Conservation (phyloP, 495 filamentous ascomycete species). For the Hypoxylon trugodes region DNA sequence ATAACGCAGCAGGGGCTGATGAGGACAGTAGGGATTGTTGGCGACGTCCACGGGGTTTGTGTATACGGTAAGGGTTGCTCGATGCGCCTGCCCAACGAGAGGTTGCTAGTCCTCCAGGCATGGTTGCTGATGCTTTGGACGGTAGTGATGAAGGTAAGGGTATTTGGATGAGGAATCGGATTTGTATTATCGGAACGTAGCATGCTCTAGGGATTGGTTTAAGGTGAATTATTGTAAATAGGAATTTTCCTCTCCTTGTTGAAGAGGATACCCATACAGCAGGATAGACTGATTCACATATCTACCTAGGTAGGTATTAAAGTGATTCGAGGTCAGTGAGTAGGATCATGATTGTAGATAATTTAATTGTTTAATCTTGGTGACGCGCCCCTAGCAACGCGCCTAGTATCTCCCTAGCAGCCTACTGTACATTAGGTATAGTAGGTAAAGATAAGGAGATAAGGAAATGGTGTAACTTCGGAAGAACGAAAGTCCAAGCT, state of each 20-base stretch:
- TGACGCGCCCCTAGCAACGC: too few relatives aligned
- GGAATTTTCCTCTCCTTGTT: not conserved
- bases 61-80: not conserved
- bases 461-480: too few relatives aligned
- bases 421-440: too few relatives aligned
- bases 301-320: not conserved
- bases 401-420: too few relatives aligned
- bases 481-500: too few relatives aligned
- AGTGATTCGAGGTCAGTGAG: too few relatives aligned
- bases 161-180: not conserved
- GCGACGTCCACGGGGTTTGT: not conserved
- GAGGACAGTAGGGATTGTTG: not conserved
- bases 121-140: not conserved
- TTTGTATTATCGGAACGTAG: not conserved
- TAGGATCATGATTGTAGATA: too few relatives aligned
- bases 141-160: not conserved
- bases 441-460: too few relatives aligned
- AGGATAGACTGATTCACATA: too few relatives aligned
- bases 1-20: not conserved
- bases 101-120: constrained; percentile 1
- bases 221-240: not conserved
- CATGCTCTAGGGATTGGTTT: not conserved
- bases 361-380: too few relatives aligned
- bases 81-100: constrained; percentile 7
- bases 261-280: too few relatives aligned